Evolutionary conservation across 1,284 basidiomycete species (phyloP), one percentile per base, ranked within the genome.

Genomic region (Rhodotorula sp.): DNA sequence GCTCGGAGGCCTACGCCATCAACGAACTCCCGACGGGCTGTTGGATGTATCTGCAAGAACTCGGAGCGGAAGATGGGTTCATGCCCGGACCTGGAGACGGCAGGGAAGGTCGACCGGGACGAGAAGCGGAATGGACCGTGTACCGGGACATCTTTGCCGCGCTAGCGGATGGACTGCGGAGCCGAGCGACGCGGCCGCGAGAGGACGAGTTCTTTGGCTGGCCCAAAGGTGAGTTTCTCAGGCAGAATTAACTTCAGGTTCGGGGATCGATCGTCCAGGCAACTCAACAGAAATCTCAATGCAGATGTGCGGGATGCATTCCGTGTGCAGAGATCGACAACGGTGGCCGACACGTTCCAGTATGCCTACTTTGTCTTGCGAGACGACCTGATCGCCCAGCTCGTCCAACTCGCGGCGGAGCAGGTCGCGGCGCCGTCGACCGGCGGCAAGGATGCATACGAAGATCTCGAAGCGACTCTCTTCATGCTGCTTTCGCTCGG

Each of bases 11-110:
- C 12, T 78, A 78, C 64, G 59, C 74, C 12, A 64, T 78, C 63
- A 74, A 74, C 52, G 75, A 77, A 43, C 60, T 79, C 21, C 58
- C 72, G 1, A 56, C 63, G 2, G 71, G 76, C 1, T 66, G 72
- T 5, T 79, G 79, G 79, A 66, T 76, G 50, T 69, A 76, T 12
- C 64, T 79, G 7, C 79, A 79, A 60, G 79, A 79, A 59, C 72
- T 77, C 19, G 68, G 77, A 0, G 68, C 71, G 5, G 78, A 79
- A 28, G 69, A 71, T 14, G 79, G 79, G n/a, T 64, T 78, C 23
- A 62, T 78, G 15, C 61, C 65, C 34, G 74, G 73, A 15, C 26
- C 64, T 19, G 69, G 73, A 18, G 72, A 73, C 2, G 64, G 68
- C 5, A 49, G 76, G 15, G 74, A 76, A 47, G 74, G 67, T 1